Evolutionary conservation across 169 alveolate genomes (phyloP), one percentile per base, ranked within the genome.

Genomic region (Plasmodium knowlesi): DNA sequence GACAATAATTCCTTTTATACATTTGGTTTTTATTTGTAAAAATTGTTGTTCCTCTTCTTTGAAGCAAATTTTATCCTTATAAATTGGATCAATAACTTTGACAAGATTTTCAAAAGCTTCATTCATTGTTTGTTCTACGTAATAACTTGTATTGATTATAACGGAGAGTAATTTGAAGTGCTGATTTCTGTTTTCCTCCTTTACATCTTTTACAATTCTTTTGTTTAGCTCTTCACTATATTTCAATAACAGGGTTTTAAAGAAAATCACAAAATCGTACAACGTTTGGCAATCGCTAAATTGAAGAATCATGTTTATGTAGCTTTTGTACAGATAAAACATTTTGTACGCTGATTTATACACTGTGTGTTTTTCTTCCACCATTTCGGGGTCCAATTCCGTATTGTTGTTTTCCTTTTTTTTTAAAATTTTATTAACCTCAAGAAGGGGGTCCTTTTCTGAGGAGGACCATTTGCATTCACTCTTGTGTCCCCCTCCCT

Each of bases 251-350:
- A 91, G 41, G 2, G 86, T 71, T 91, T 91, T 80, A 91, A 91
- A 91, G 57, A 91, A 91, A 5, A 53, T 19, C 37, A 91, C 61
- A 82, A 91, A 91, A 91, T 91, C 95, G 76, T 67, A 82, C 74
- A 91, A 43, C 1, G 95, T 91, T 70, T 91, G 76, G 14, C 95
- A 91, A 3, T 91, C 83, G 22, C 92, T 91, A 80, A 91, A 91
- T 39, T 43, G 19, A 2, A 82, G 43, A 71, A 91, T 91, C 92
- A 91, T 82, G 37, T 91, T 82, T 9, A 91, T 43, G 70, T 91
- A 91, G 67, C 80, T 91, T 91, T 81, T 91, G 61, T 91, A 91
- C 53, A 91, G 25, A 37, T 91, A 74, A n/a, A 91, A 91, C n/a
- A 91, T 37, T 71, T 70, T 81, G 73, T 91, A 91, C 0, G 95